Evolutionary conservation across 2,329 filamentous ascomycete genomes (phyloP).

Genomic region (Graphilbum fragrans): DNA sequence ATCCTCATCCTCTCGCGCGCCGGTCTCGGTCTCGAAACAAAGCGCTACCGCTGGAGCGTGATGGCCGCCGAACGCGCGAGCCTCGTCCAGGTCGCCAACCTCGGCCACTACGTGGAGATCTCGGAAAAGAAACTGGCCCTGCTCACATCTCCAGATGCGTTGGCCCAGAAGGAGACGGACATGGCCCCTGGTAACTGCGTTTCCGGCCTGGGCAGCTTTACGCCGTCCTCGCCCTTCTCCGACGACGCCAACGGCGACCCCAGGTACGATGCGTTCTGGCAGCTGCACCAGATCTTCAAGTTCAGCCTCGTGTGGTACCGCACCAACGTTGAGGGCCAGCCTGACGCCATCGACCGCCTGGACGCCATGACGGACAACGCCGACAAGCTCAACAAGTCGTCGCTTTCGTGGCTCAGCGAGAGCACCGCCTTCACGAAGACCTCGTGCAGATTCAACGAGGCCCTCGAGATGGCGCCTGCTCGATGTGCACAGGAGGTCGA

Average conservation of each 20-base stretch:
- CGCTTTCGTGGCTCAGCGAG: constrained; percentile 4
- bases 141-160: neutral
- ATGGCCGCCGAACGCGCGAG: neutral
- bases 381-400: constrained; percentile 2
- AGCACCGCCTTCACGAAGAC: neutral
- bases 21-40: constrained; percentile 5
- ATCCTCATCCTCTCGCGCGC: constrained; percentile 9
- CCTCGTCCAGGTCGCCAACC: constrained; percentile 6
- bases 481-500: neutral
- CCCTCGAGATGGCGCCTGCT: neutral
- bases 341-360: neutral
- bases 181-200: neutral
- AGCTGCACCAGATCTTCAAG: constrained; percentile 8
- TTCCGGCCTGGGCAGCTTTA: no score
- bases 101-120: constrained; percentile 5
- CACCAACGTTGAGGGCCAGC: neutral
- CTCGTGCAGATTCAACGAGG: neutral
- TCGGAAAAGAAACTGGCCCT: constrained; percentile 8
- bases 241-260: neutral
- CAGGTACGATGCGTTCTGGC: constrained; percentile 8
- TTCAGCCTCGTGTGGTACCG: constrained; percentile 7
- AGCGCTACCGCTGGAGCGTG: constrained; percentile 2
- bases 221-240: neutral
- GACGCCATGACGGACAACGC: neutral
- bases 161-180: no score